Evolutionary conservation across 441 rosid species (phyloP), one percentile per base, ranked within the genome.

Genomic region (Lepidium campestre): DNA sequence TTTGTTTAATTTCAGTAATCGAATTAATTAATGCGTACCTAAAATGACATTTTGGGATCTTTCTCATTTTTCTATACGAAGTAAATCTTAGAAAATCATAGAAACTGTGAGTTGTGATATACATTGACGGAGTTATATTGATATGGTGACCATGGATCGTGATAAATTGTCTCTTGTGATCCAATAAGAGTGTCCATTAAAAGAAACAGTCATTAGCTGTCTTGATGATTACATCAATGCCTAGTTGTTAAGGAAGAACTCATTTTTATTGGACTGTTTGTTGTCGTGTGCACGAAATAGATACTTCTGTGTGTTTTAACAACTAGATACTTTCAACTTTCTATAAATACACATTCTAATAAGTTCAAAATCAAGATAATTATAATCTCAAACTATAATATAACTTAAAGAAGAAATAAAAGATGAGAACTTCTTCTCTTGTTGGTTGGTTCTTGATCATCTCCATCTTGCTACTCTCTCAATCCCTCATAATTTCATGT

Each of bases 391-490:
- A 7, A n/a, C 3, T 34, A 14, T 14, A 23, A 6, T 41, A 4
- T 0, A 29, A 19, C n/a, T 6, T 12, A 13, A 44, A 47, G 46
- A 31, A 12, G 3, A 9, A 57, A 11, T 39, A 39, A 58, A 57
- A 14, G 13, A 71, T 71, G 75, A 71, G 31, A 23, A 37, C 45
- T 4, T 56, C 46, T 55, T 56, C 65, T 47, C 59, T 71, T 57
- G 31, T 72, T 58, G 60, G 48, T 58, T 72, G 58, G 61, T 72
- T 58, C 17, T 72, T 72, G 55, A 58, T 72, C 56, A 53, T 72
- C 17, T 57, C 72, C 11, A 8, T 72, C 34, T 58, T 72, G 61
- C 32, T 72, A 45, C 47, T 72, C 31, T 65, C 76, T 50, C 67
- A 72, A n/a, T 65, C 72, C 7, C 67, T 65, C 11, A 44, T 57